These are phyloP conservation scores for Fusarium tuaranense DNA, from an alignment of 2,329 filamentous ascomycete genomes.

Conservation along the genomic window DNA sequence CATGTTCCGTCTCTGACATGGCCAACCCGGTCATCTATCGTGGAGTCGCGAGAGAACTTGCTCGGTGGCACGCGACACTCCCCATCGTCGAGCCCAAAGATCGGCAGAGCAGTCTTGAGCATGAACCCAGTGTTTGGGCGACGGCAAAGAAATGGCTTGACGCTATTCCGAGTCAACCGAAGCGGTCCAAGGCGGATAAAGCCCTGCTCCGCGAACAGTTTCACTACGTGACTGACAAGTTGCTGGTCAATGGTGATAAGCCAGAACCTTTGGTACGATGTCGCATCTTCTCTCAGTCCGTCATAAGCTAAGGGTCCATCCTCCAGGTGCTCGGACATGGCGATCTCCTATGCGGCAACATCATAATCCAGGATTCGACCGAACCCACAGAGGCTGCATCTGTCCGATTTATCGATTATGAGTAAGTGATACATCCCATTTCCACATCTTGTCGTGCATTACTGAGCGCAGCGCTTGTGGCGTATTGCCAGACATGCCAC, in stretches of 20 bases:
- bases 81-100: background rate
- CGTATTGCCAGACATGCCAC: constrained; percentile 33
- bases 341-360: constrained; percentile 38
- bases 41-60: constrained; percentile 36
- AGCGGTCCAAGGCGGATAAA: constrained; percentile 8
- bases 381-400: constrained; percentile 10
- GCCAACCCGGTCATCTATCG: constrained; percentile 25
- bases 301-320: background rate
- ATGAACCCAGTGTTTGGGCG: constrained; percentile 33
- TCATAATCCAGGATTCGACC: constrained; percentile 28
- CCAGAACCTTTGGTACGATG: constrained; percentile 32
- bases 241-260: constrained; percentile 15
- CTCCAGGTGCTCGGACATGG: constrained; percentile 39
- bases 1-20: constrained; percentile 31
- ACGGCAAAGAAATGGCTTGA: constrained; percentile 39
- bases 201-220: constrained; percentile 23
- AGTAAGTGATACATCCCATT: constrained; percentile 25
- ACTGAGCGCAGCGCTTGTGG: background rate
- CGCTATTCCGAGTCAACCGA: constrained; percentile 17
- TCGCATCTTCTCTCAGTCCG: background rate
- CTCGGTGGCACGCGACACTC: constrained; percentile 31
- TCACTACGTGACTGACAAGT: constrained; percentile 20
- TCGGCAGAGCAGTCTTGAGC: constrained; percentile 1
- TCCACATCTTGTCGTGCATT: background rate
- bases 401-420: constrained; percentile 41